A percentile compares a stretch with the other conserved stretches of the same genome.
Evolutionary conservation across 805 yeast genomes (phyloP).

Genomic region (Tanozyma kutaoensis): DNA sequence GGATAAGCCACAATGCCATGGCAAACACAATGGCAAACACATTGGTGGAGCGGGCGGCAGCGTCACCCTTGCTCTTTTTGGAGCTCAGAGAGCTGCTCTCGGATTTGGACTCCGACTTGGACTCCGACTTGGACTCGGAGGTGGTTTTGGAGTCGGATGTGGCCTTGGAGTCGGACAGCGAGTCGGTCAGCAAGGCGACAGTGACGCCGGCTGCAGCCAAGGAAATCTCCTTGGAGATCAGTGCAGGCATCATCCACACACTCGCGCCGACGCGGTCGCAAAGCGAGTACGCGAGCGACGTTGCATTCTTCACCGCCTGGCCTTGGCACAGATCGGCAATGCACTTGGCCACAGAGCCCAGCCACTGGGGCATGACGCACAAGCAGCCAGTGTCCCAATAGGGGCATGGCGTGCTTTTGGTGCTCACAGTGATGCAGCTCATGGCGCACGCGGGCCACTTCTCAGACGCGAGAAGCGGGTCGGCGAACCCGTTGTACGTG

Average conservation of each 20-base stretch:
- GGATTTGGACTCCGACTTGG: too few species aligned
- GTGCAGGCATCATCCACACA: slow-evolving; percentile 32
- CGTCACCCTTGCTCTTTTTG: too few species aligned
- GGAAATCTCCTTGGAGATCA: slow-evolving; percentile 16
- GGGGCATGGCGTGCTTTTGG: slow-evolving; percentile 35
- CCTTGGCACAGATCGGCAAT: slow-evolving; percentile 25
- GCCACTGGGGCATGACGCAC: slow-evolving; percentile 35
- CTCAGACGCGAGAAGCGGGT: slow-evolving; percentile 24
- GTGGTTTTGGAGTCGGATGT: too few species aligned
- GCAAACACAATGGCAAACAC: too few species aligned
- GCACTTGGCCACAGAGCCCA: slow-evolving; percentile 29
- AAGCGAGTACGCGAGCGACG: slow-evolving; percentile 27
- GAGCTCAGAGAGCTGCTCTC: too few species aligned
- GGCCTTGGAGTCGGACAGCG: too few species aligned
- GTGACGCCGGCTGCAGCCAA: not conserved
- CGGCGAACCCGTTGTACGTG: slow-evolving; percentile 35
- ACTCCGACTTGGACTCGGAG: too few species aligned
- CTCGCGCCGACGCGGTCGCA: slow-evolving; percentile 29
- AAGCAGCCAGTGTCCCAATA: slow-evolving; percentile 41
- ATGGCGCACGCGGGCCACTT: slow-evolving; percentile 29
- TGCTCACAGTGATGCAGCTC: slow-evolving; percentile 21
- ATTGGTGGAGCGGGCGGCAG: too few species aligned
- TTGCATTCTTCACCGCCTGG: slow-evolving; percentile 20
- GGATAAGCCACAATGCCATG: too few species aligned
- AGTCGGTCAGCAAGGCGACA: slow-evolving; percentile 1